Evolutionary conservation across 768 basidiomycete genomes (phyloP), one percentile per base, ranked within the genome.

Genomic region (Pisolithus tinctorius): DNA sequence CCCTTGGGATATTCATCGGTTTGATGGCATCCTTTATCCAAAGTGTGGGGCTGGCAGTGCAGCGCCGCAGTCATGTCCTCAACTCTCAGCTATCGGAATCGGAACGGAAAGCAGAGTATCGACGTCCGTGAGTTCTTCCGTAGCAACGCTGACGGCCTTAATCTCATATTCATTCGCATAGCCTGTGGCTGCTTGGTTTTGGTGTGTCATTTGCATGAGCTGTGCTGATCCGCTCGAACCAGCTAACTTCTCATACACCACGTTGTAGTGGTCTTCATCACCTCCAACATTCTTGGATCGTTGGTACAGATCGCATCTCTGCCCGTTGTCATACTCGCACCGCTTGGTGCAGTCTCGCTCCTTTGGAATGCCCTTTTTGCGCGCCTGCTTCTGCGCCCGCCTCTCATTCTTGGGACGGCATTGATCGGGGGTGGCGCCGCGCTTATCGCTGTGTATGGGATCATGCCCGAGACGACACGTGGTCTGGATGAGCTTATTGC

Each of bases 331-430:
- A 90, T 97, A 51, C 85, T 97, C 47, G 93, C 93, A 0, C 93
- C 93, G 0, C 77, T 97, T 4, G 93, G 93, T 10, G 93, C 93
- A 0, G 88, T 94, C 29, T 92, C 88, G 2, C 79, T 97, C 27
- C 79, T 97, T 27, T 95, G 88, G 88, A 97, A 97, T 65, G 93
- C 93, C 4, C 80, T 95, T 60, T 93, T 95, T 62, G 92, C 93
- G 14, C 78, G 83, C 29, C 60, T 94, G 38, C 76, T 95, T 38
- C 78, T 95, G 11, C 90, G 88, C 10, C 78, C 78, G 1, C 88
- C 83, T 75, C 88, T 93, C 80, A 71, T 89, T 42, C 69, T 90
- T n/a, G 93, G 90, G 47, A 95, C 93, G 2, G 68, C 88, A 40
- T 74, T 94, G 63, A 93, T 97, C 55, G 88, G 90, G 1, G 83